Evolutionary conservation across 768 basidiomycete species (phyloP).

Genomic region (Calvatia gigantea): DNA sequence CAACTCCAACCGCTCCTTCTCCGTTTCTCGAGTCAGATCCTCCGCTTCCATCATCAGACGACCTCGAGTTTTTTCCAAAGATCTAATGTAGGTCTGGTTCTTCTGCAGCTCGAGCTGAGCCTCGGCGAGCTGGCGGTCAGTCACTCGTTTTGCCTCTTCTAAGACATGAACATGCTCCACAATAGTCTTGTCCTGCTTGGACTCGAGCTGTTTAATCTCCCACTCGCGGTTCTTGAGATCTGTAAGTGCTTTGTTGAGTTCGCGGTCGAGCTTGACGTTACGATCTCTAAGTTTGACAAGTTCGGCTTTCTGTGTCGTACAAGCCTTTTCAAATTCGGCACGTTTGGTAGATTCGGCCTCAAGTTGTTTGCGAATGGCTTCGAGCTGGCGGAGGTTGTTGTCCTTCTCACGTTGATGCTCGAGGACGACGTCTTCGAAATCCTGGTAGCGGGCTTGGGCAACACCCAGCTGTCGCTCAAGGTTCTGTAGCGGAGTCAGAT

Average conservation of each 20-base stretch:
- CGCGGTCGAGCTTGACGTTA: constrained; percentile 69
- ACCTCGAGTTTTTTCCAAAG: constrained; percentile 79
- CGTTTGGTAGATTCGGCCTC: constrained; percentile 72
- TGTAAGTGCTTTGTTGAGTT: constrained; percentile 74
- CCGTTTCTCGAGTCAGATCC: constrained; percentile 72
- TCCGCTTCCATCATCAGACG: constrained; percentile 78
- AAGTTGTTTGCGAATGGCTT: constrained; percentile 67
- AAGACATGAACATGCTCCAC: constrained; percentile 97
- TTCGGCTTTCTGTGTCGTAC: constrained; percentile 65
- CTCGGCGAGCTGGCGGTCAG: constrained; percentile 85
- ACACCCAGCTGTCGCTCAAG: constrained; percentile 74
- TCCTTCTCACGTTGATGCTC: constrained; percentile 82
- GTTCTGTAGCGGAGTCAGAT: constrained; percentile 37
- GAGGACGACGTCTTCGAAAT: constrained; percentile 85
- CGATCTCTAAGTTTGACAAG: constrained; percentile 63
- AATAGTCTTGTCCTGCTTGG: constrained; percentile 94
- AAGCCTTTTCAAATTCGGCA: constrained; percentile 66
- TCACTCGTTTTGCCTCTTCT: constrained; percentile 92
- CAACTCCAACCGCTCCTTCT: constrained; percentile 62
- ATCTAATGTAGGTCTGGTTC: constrained; percentile 72
- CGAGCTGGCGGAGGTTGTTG: constrained; percentile 67
- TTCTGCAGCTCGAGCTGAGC: constrained; percentile 76
- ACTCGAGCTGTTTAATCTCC: constrained; percentile 83
- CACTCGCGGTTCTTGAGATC: constrained; percentile 81
- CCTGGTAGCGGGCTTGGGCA: constrained; percentile 73